These are phyloP conservation scores for Cordyceps pruinosa DNA, from an alignment of 2,329 filamentous ascomycete species.

Conservation along the genomic window DNA sequence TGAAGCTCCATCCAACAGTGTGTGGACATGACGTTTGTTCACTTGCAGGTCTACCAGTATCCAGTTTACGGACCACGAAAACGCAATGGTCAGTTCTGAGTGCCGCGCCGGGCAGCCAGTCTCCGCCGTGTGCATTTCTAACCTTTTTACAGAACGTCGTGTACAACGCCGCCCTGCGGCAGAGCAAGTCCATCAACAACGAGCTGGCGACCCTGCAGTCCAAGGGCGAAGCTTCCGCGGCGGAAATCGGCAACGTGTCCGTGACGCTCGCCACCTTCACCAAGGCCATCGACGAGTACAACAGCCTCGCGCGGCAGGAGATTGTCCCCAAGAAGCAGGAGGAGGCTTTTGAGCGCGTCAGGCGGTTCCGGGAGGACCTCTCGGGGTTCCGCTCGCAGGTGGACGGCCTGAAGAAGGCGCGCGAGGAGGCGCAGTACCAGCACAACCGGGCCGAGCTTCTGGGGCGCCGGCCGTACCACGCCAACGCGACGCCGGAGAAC, in stretches of 20 bases:
- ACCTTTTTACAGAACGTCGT: slow-evolving; percentile 57
- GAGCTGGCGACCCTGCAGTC: slow-evolving; percentile 66
- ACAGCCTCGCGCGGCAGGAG: slow-evolving; percentile 76
- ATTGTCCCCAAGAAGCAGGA: slow-evolving; percentile 86
- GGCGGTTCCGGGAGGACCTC: slow-evolving; percentile 78
- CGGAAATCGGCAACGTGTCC: slow-evolving; percentile 60
- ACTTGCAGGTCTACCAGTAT: background rate
- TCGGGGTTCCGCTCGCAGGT: slow-evolving; percentile 72
- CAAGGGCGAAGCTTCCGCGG: slow-evolving; percentile 54
- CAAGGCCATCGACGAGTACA: slow-evolving; percentile 89
- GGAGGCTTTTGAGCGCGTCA: slow-evolving; percentile 78
- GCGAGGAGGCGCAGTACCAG: slow-evolving; percentile 64
- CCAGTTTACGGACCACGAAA: background rate
- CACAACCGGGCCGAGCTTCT: slow-evolving; percentile 73
- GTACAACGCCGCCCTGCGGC: slow-evolving; percentile 80
- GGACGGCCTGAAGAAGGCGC: slow-evolving; percentile 66
- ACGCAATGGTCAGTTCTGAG: background rate
- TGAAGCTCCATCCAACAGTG: background rate
- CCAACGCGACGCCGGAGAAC: slow-evolving; percentile 70
- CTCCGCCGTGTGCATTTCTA: background rate
- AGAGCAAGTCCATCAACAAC: slow-evolving; percentile 70
- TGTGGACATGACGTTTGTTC: background rate
- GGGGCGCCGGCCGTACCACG: slow-evolving; percentile 70
- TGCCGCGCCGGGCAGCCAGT: background rate
- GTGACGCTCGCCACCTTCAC: slow-evolving; percentile 73